A percentile compares a stretch with the other conserved stretches of the same genome.
Conservation (phyloP, 495 filamentous ascomycete species). For the Penicillium alfredii region DNA sequence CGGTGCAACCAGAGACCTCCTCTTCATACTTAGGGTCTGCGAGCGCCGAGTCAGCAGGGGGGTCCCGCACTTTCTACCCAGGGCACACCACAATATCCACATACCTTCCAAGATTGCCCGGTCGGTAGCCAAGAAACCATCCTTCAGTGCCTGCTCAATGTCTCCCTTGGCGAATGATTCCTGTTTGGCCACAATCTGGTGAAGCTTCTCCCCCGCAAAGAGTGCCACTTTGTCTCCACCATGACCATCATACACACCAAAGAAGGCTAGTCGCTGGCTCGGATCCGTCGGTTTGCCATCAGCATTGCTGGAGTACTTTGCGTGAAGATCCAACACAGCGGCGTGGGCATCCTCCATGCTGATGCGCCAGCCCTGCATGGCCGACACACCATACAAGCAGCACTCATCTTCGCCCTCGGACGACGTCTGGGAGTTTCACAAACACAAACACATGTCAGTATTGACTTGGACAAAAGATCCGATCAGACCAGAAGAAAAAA, state of each 20-base stretch:
- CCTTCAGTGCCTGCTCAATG: conserved; percentile 92
- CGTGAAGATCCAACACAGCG: conserved; percentile 77
- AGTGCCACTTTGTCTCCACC: conserved; percentile 93
- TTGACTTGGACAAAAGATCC: no score
- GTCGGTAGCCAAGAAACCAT: conserved; percentile 94
- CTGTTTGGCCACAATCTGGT: conserved; percentile 91
- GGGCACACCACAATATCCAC: conserved; percentile 23
- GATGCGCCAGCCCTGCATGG: conserved; percentile 99
- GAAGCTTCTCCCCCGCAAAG: conserved; percentile 87
- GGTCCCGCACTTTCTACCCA: background rate
- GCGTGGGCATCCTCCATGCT: conserved; percentile 98
- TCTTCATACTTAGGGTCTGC: conserved; percentile 93
- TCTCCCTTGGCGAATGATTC: conserved; percentile 85
- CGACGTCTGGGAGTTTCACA: conserved; percentile 56
- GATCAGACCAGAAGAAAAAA: no score
- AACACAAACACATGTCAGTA: conserved; percentile 10
- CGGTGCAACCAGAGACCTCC: conserved; percentile 96
- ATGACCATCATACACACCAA: conserved; percentile 97
- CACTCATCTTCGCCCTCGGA: conserved; percentile 87
- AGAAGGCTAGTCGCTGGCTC: conserved; percentile 80
- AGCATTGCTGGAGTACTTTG: conserved; percentile 48
- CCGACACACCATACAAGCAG: conserved; percentile 86
- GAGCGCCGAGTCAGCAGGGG: conserved; percentile 6
- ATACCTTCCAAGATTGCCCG: conserved; percentile 89
- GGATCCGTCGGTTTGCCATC: conserved; percentile 54